A percentile compares a stretch with the other conserved stretches of the same genome.
phyloP scores from a whole-genome alignment of 169 alveolate genomes.

The Plasmodium vivax region DNA sequence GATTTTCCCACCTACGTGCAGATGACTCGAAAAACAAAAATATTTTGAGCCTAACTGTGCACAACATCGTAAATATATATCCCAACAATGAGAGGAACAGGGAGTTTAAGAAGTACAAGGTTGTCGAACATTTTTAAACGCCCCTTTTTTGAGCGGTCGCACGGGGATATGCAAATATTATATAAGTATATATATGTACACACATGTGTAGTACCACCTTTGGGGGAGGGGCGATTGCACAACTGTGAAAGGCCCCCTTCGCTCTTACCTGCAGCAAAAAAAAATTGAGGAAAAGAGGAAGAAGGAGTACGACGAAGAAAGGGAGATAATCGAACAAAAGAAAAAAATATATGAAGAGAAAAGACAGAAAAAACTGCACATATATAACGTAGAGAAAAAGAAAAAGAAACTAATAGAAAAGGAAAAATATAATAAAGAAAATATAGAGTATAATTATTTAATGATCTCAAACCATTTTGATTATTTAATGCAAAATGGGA shows the following conservation, averaged over 20 bases:
- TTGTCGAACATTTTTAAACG: background rate
- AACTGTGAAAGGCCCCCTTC: background rate
- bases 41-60: slow-evolving; percentile 63
- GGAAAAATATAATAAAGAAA: slow-evolving; percentile 46
- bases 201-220: background rate
- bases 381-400: slow-evolving; percentile 50
- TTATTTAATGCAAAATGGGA: slow-evolving; percentile 54
- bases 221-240: background rate
- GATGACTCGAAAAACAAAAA: slow-evolving; percentile 40
- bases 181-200: background rate
- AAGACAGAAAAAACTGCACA: slow-evolving; percentile 59
- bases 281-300: slow-evolving; percentile 60
- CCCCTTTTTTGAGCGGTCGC: background rate
- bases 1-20: background rate
- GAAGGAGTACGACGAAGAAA: slow-evolving; percentile 55
- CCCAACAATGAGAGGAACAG: slow-evolving; percentile 75
- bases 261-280: slow-evolving; percentile 16
- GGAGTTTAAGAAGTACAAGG: slow-evolving; percentile 70
- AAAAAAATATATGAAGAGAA: slow-evolving; percentile 74
- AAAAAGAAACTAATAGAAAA: slow-evolving; percentile 73
- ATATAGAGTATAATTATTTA: slow-evolving; percentile 69
- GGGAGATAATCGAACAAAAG: slow-evolving; percentile 38
- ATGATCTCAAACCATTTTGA: slow-evolving; percentile 43
- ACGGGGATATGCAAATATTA: background rate
- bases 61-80: slow-evolving; percentile 65